A percentile compares a stretch with the other conserved stretches of the same genome.
These are phyloP conservation scores for Aspergillus carbonarius DNA, from an alignment of 2,329 filamentous ascomycete species.

Conservation along the genomic window DNA sequence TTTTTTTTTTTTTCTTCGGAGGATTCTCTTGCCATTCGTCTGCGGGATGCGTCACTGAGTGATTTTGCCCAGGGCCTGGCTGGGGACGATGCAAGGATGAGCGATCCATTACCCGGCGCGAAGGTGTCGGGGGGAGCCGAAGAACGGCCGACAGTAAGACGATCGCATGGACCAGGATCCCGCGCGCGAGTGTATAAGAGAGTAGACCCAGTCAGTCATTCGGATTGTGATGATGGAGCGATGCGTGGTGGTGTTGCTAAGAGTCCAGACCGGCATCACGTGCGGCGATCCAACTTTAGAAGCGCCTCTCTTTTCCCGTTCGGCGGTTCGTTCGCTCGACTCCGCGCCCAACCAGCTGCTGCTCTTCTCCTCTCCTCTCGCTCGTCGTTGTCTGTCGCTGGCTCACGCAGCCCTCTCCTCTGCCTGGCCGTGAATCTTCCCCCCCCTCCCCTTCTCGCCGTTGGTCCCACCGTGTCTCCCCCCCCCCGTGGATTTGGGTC, in stretches of 20 bases:
- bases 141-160: background rate
- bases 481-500: background rate
- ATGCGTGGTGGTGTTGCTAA: background rate
- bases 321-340: conserved; percentile 5
- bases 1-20: background rate
- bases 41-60: background rate
- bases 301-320: conserved; percentile 11
- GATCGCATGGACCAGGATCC: background rate
- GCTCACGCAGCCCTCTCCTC: background rate
- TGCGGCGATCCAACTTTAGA: conserved; percentile 18
- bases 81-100: conserved; percentile 13
- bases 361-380: background rate
- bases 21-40: background rate
- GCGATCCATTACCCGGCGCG: background rate
- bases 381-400: background rate
- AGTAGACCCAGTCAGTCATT: background rate
- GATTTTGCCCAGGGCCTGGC: conserved; percentile 6
- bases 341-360: conserved; percentile 9
- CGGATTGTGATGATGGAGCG: too few relatives aligned
- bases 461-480: background rate
- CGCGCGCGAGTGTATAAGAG: background rate
- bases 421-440: background rate
- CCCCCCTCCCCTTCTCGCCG: background rate
- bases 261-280: conserved; percentile 23
- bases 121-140: background rate